phyloP scores from a whole-genome alignment of 2,329 filamentous ascomycete species.

The Exophiala bonariae region DNA sequence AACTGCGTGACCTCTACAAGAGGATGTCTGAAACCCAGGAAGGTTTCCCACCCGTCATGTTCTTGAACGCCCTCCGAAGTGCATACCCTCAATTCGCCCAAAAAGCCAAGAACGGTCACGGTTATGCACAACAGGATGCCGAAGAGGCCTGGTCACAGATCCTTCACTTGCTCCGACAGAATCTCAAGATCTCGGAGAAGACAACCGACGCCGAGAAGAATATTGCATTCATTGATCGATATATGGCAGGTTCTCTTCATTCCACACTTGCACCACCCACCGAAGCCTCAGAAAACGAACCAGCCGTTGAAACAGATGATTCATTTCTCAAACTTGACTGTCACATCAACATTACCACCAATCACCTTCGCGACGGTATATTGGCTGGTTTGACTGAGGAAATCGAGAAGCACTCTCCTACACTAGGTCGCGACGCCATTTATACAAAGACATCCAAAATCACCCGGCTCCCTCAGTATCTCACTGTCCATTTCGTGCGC shows the following conservation, averaged over 20 bases:
- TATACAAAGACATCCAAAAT: slow-evolving; percentile 95
- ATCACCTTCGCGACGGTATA: slow-evolving; percentile 89
- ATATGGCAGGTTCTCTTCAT: slow-evolving; percentile 80
- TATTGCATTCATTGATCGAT: slow-evolving; percentile 81
- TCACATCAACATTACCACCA: slow-evolving; percentile 84
- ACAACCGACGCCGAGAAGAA: slow-evolving; percentile 46
- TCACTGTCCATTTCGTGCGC: slow-evolving; percentile 94
- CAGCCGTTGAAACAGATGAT: slow-evolving; percentile 67
- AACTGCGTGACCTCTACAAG: slow-evolving; percentile 80
- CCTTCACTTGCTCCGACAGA: slow-evolving; percentile 75
- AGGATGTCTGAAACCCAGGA: slow-evolving; percentile 87
- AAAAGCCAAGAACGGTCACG: slow-evolving; percentile 75
- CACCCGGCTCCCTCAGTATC: slow-evolving; percentile 85
- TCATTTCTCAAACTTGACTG: slow-evolving; percentile 91
- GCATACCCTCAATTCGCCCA: slow-evolving; percentile 93
- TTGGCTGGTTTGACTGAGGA: slow-evolving; percentile 78
- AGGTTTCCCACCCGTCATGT: slow-evolving; percentile 79
- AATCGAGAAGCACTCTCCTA: slow-evolving; percentile 83
- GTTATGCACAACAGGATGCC: slow-evolving; percentile 96
- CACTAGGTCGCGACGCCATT: slow-evolving; percentile 72
- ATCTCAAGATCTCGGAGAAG: slow-evolving; percentile 61
- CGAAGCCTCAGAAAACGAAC: slow-evolving; percentile 73
- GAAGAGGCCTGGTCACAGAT: slow-evolving; percentile 99
- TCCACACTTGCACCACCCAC: slow-evolving; percentile 74
- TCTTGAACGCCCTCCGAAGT: slow-evolving; percentile 75